A percentile compares a stretch with the other conserved stretches of the same genome.
These are phyloP conservation scores for Ophiostoma triangulosporum DNA, from an alignment of 2,329 filamentous ascomycete genomes.

Conservation along the genomic window DNA sequence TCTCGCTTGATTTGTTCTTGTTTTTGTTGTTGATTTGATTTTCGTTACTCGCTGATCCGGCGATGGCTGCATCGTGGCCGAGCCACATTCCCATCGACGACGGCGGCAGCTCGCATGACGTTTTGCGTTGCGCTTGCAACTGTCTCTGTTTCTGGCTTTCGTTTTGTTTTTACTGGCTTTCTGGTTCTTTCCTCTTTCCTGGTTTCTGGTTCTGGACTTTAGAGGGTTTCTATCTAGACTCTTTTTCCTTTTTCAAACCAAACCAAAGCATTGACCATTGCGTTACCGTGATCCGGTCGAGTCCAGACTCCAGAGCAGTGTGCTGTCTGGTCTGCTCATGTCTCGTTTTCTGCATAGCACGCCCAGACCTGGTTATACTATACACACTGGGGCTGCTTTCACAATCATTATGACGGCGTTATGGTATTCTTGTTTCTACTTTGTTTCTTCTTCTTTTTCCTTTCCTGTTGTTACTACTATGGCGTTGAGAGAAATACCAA, in stretches of 20 bases:
- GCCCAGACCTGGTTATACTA: background rate
- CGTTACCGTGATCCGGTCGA: background rate
- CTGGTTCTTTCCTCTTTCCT: background rate
- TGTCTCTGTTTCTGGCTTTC: too few species aligned
- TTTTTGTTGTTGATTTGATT: background rate
- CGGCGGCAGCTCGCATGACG: background rate
- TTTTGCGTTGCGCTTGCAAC: too few species aligned
- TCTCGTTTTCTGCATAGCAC: background rate
- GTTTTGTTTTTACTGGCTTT: background rate
- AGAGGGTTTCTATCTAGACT: background rate
- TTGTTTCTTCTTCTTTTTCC: too few species aligned
- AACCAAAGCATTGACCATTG: background rate
- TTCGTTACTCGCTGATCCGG: background rate
- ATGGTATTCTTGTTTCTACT: too few species aligned
- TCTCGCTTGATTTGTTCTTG: background rate
- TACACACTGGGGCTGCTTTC: constrained; percentile 1
- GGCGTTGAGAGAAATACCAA: too few species aligned
- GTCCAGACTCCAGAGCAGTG: background rate
- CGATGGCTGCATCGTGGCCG: background rate
- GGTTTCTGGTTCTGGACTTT: background rate
- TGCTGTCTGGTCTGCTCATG: background rate
- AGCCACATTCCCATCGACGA: background rate
- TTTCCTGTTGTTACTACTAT: too few species aligned
- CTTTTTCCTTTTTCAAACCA: background rate
- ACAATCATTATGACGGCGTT: constrained; percentile 4